Conservation (phyloP, 176 grass and related monocot species). For the Cocos nucifera region DNA sequence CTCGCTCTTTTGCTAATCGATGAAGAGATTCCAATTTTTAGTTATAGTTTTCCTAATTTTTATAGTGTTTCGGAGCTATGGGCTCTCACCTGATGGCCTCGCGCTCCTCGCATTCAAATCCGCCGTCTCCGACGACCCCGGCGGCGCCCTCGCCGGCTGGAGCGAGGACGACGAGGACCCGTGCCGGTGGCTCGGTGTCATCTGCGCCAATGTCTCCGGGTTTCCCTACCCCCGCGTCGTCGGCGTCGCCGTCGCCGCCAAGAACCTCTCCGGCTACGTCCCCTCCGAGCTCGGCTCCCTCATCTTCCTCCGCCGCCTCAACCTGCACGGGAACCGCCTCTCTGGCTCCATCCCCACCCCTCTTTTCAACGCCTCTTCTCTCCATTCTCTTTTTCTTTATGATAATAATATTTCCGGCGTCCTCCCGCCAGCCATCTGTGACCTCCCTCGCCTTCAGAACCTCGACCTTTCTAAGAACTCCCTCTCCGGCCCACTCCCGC, state of each 20-base stretch:
- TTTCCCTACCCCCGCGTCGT: conserved; percentile 36
- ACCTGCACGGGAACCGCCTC: conserved; percentile 74
- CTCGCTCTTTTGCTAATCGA: no score
- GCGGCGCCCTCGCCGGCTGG: conserved; percentile 34
- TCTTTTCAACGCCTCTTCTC: conserved; percentile 75
- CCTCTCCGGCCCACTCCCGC: conserved; percentile 31
- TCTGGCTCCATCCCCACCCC: conserved; percentile 30
- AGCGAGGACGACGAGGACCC: conserved; percentile 46
- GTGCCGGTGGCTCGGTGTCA: conserved; percentile 61
- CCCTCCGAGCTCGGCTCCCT: conserved; percentile 71
- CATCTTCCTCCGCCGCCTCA: conserved; percentile 82
- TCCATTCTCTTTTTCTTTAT: conserved; percentile 81
- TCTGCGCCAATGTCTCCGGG: conserved; percentile 56
- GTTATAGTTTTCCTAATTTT: no score
- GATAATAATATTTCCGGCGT: conserved; percentile 50
- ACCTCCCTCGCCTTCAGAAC: conserved; percentile 30
- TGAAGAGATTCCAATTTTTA: no score
- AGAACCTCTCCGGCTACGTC: conserved; percentile 81
- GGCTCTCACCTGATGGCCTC: conserved; percentile 52
- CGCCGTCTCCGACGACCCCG: conserved; percentile 65
- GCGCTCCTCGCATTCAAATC: conserved; percentile 75
- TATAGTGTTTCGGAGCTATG: no score
- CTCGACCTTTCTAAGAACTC: conserved; percentile 50
- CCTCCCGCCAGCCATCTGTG: conserved; percentile 49
- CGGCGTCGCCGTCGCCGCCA: conserved; percentile 56